Percentiles rank a stretch among this genome's conserved stretches.
Conservation (phyloP, 78 protist genomes). For the Monocercomonoides exilis region DNA sequence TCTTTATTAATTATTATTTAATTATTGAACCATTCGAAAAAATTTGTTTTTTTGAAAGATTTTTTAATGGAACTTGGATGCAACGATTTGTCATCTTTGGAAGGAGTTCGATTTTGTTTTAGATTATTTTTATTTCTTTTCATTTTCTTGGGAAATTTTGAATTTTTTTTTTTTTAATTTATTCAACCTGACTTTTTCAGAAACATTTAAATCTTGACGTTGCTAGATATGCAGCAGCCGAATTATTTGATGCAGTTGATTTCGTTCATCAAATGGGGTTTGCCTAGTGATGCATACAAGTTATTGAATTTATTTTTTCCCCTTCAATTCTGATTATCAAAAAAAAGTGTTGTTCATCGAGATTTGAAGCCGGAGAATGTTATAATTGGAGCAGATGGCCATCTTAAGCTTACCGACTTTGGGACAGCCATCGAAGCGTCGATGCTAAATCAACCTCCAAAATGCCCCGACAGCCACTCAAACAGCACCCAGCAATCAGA, state of each 20-base stretch:
- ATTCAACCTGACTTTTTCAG: background rate
- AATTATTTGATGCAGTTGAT: constrained; percentile 21
- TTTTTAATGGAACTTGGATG: background rate
- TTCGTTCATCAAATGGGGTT: constrained; percentile 16
- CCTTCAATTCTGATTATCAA: background rate
- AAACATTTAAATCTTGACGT: background rate
- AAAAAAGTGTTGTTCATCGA: constrained; percentile 25
- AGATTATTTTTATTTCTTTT: too few species aligned
- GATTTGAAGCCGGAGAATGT: constrained; percentile 40
- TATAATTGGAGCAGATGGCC: constrained; percentile 20
- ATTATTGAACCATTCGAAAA: background rate
- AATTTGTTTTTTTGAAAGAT: background rate
- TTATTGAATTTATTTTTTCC: background rate
- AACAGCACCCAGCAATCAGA: too few species aligned
- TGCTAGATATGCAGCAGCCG: constrained; percentile 6
- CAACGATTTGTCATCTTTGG: background rate
- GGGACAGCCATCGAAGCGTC: background rate
- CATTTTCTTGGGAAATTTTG: background rate
- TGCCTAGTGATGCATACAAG: background rate
- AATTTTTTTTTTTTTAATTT: background rate
- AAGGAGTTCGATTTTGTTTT: background rate
- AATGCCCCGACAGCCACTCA: too few species aligned
- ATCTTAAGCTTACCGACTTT: constrained; percentile 25
- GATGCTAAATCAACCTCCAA: background rate
- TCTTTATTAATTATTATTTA: background rate